These are phyloP conservation scores for Reticulascus tulasneorum DNA, from an alignment of 2,329 filamentous ascomycete species.

Conservation along the genomic window DNA sequence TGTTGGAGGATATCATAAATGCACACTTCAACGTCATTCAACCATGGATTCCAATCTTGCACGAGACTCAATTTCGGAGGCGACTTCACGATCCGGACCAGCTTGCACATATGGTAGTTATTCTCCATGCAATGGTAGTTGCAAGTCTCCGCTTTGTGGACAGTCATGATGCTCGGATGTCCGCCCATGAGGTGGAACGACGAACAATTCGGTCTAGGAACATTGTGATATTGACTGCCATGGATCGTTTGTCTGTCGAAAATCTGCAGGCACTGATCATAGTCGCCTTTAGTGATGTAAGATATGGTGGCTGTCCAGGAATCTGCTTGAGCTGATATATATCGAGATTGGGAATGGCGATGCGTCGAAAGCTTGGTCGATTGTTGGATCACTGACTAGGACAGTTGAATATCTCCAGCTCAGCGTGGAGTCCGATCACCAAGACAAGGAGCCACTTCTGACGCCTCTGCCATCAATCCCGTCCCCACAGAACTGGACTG, in stretches of 20 bases:
- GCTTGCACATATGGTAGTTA: slow-evolving; percentile 21
- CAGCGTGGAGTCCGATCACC: slow-evolving; percentile 14
- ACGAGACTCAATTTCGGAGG: slow-evolving; percentile 24
- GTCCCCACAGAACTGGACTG: slow-evolving; percentile 24
- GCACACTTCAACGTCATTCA: slow-evolving; percentile 33
- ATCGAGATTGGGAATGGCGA: slow-evolving; percentile 15
- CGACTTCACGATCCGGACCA: slow-evolving; percentile 21
- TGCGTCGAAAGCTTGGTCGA: slow-evolving; percentile 14
- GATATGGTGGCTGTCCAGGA: too few species aligned
- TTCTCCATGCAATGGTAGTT: slow-evolving; percentile 32
- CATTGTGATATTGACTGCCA: slow-evolving; percentile 24
- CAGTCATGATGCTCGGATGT: slow-evolving; percentile 18
- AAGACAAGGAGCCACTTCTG: slow-evolving; percentile 12
- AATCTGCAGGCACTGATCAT: slow-evolving; percentile 33
- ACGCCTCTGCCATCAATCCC: slow-evolving; percentile 23
- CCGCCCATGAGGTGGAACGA: slow-evolving; percentile 15
- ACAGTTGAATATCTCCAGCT: slow-evolving; percentile 16
- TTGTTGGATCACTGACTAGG: slow-evolving; percentile 14
- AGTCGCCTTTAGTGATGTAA: slow-evolving; percentile 31
- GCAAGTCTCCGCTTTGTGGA: slow-evolving; percentile 22
- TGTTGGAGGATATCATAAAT: slow-evolving; percentile 18
- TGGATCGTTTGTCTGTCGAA: slow-evolving; percentile 30
- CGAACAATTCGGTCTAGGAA: slow-evolving; percentile 11
- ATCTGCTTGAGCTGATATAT: neutral
- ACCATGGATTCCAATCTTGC: slow-evolving; percentile 36